A percentile compares a stretch with the other conserved stretches of the same genome.
Evolutionary conservation across 1,284 basidiomycete genomes (phyloP).

Genomic region (Rhizopogon hawkerae): DNA sequence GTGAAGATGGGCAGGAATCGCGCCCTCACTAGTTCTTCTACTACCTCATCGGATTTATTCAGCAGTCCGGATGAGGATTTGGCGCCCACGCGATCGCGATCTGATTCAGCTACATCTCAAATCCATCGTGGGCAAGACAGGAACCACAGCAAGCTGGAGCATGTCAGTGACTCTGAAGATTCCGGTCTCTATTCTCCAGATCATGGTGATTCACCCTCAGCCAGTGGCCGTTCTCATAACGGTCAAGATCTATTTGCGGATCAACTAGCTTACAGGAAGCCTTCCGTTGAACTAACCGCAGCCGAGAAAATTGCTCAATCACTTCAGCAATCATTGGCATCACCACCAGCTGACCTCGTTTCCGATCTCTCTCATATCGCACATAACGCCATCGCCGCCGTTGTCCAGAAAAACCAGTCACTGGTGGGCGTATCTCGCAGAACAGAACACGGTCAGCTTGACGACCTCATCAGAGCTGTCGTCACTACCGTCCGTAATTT

Average conservation of each 20-base stretch:
- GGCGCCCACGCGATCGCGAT: slow-evolving; percentile 26
- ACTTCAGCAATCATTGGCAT: slow-evolving; percentile 53
- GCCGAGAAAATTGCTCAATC: slow-evolving; percentile 60
- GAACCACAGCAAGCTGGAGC: slow-evolving; percentile 32
- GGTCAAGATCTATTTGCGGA: slow-evolving; percentile 18
- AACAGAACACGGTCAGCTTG: slow-evolving; percentile 51
- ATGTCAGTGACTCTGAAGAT: slow-evolving; percentile 66
- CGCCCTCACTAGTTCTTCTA: slow-evolving; percentile 27
- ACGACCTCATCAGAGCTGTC: slow-evolving; percentile 54
- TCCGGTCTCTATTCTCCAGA: slow-evolving; percentile 63
- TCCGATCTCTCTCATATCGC: slow-evolving; percentile 51
- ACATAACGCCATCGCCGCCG: slow-evolving; percentile 50
- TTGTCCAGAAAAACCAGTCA: slow-evolving; percentile 53
- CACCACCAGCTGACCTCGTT: slow-evolving; percentile 48
- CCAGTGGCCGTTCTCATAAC: slow-evolving; percentile 29
- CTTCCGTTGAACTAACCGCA: slow-evolving; percentile 43
- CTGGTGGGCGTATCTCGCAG: slow-evolving; percentile 34
- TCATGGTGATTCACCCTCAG: slow-evolving; percentile 26
- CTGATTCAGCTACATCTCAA: slow-evolving; percentile 25
- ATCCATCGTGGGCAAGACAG: slow-evolving; percentile 19
- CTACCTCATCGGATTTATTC: slow-evolving; percentile 23
- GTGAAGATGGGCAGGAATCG: slow-evolving; percentile 22
- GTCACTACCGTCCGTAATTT: slow-evolving; percentile 66
- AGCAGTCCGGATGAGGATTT: slow-evolving; percentile 21
- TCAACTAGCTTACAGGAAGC: slow-evolving; percentile 15